These are phyloP conservation scores for Aureobasidium melanogenum DNA, from an alignment of 2,329 filamentous ascomycete genomes.

Conservation along the genomic window DNA sequence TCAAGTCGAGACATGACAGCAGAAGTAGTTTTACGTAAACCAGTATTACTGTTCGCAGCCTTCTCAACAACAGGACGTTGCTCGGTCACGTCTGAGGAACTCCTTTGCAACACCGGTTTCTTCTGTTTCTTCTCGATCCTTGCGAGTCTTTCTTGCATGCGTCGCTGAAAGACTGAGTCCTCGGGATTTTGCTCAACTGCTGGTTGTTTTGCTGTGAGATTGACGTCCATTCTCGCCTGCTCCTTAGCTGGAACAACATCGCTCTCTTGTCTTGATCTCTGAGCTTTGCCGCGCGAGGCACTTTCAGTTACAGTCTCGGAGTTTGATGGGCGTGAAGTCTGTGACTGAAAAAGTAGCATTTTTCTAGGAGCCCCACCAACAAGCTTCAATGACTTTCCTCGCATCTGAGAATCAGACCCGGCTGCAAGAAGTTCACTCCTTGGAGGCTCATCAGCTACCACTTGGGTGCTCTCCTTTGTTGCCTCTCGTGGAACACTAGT, in stretches of 20 bases:
- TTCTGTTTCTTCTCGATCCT: constrained; percentile 21
- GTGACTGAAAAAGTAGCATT: constrained; percentile 35
- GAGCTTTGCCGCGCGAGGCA: not conserved
- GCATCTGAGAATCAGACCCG: not conserved
- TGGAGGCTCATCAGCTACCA: not conserved
- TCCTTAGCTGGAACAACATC: not conserved
- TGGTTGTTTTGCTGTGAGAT: not conserved
- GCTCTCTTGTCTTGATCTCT: not conserved
- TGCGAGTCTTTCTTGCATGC: constrained; percentile 23
- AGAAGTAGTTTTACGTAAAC: not conserved
- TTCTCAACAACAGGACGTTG: not conserved
- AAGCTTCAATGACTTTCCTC: constrained; percentile 30
- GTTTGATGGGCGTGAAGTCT: constrained; percentile 15
- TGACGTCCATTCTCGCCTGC: not conserved
- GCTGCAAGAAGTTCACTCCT: not conserved
- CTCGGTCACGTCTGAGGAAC: constrained; percentile 9
- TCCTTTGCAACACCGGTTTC: not conserved
- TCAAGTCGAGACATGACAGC: not conserved
- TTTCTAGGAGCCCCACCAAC: constrained; percentile 31
- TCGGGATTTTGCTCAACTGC: constrained; percentile 2
- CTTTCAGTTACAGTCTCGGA: not conserved
- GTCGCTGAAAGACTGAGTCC: constrained; percentile 14
- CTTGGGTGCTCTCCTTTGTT: not conserved
- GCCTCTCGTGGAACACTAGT: not conserved
- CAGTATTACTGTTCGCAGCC: not conserved